phyloP scores from a whole-genome alignment of 1,284 basidiomycete genomes.

The Cutaneotrichosporon daszewskae region DNA sequence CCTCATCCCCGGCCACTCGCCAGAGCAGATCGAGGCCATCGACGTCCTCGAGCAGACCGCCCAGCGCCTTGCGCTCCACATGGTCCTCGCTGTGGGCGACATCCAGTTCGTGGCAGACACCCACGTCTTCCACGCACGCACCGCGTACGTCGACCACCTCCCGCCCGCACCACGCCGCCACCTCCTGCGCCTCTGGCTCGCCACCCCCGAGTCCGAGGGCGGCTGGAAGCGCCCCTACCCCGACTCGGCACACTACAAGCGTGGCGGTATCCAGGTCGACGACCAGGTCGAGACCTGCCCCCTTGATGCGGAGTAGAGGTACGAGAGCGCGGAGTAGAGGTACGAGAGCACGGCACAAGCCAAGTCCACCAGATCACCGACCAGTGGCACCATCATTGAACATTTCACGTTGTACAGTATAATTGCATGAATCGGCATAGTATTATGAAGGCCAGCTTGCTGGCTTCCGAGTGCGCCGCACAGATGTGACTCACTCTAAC shows the following conservation, averaged over 20 bases:
- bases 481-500: too few relatives aligned
- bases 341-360: too few relatives aligned
- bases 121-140: slow-evolving; percentile 48
- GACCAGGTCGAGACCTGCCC: slow-evolving; percentile 43
- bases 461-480: too few relatives aligned
- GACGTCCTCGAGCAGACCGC: slow-evolving; percentile 48
- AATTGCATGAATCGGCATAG: too few relatives aligned
- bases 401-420: too few relatives aligned
- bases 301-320: slow-evolving; percentile 47
- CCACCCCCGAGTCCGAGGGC: slow-evolving; percentile 43
- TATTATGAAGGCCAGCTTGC: too few relatives aligned
- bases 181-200: slow-evolving; percentile 49
- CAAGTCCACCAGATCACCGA: too few relatives aligned
- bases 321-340: too few relatives aligned
- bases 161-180: slow-evolving; percentile 45
- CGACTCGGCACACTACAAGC: slow-evolving; percentile 39
- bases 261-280: slow-evolving; percentile 45
- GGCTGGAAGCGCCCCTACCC: slow-evolving; percentile 48
- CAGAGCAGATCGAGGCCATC: slow-evolving; percentile 45
- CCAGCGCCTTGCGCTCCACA: slow-evolving; percentile 44
- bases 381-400: too few relatives aligned
- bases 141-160: slow-evolving; percentile 47
- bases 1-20: slow-evolving; percentile 41
- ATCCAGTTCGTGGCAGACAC: slow-evolving; percentile 42
- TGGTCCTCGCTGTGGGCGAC: slow-evolving; percentile 49